A percentile compares a stretch with the other conserved stretches of the same genome.
Evolutionary conservation across 164 flowering plant species (phyloP).

Genomic region (Macadamia tetraphylla): DNA sequence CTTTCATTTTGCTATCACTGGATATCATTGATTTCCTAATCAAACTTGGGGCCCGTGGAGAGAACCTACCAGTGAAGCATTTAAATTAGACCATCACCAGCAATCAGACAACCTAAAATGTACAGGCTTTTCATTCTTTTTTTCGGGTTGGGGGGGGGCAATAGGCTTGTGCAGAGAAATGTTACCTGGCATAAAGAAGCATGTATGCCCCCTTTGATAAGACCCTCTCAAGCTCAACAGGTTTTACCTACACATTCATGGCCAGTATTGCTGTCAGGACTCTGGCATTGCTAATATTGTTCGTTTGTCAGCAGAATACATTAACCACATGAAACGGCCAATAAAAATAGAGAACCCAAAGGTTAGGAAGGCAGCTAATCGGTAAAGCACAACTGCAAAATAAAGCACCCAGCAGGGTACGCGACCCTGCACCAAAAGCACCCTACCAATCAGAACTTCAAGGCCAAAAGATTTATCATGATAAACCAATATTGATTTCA

Average conservation of each 20-base stretch:
- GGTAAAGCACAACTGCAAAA: too few relatives aligned
- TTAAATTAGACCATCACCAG: not conserved
- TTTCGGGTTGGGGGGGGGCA: too few relatives aligned
- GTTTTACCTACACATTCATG: constrained; percentile 47
- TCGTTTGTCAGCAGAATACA: not conserved
- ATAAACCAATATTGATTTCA: too few relatives aligned
- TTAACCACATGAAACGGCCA: not conserved
- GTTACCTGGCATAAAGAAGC: constrained; percentile 85
- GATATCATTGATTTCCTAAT: constrained; percentile 31
- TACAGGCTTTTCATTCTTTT: too few relatives aligned
- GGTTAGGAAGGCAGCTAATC: too few relatives aligned
- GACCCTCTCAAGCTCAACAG: constrained; percentile 66
- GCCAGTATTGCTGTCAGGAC: constrained; percentile 8
- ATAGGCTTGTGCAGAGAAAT: not conserved
- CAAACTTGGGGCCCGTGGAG: constrained; percentile 70
- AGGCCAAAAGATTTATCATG: too few relatives aligned
- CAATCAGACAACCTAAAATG: not conserved
- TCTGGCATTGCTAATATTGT: not conserved
- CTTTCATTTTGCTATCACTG: constrained; percentile 21
- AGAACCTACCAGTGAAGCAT: constrained; percentile 42
- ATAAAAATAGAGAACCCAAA: not conserved
- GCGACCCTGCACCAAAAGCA: too few relatives aligned
- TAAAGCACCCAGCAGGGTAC: too few relatives aligned
- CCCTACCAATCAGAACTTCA: too few relatives aligned
- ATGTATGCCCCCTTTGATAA: constrained; percentile 74